phyloP scores from a whole-genome alignment of 1,284 basidiomycete species.

The Heterobasidion irregulare region DNA sequence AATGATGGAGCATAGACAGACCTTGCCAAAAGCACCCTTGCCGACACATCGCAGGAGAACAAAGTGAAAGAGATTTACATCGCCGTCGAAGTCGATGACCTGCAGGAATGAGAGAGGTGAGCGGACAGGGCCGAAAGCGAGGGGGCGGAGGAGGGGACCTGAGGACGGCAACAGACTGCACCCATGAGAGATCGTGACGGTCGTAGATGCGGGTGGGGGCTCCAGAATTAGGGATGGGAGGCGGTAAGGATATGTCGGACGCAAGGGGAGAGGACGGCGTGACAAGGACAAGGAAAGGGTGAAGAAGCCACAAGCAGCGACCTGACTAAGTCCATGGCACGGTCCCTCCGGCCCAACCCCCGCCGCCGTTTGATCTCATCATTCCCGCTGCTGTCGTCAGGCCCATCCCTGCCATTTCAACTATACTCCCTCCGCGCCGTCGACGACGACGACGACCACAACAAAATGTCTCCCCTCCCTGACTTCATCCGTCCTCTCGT shows the following conservation, averaged over 20 bases:
- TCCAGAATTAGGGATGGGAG: constrained; percentile 9
- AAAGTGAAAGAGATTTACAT: constrained; percentile 97
- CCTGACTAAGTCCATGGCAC: not conserved
- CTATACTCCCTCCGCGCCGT: constrained; percentile 5
- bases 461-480: constrained; percentile 7
- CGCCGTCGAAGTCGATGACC: constrained; percentile 98
- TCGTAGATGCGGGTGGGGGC: constrained; percentile 11
- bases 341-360: not conserved
- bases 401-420: constrained; percentile 4
- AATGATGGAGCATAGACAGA: constrained; percentile 20
- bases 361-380: constrained; percentile 5
- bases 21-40: constrained; percentile 98
- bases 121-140: not conserved
- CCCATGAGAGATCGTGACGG: constrained; percentile 49
- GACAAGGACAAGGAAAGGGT: not conserved
- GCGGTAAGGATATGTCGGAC: constrained; percentile 12
- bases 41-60: constrained; percentile 90
- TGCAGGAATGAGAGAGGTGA: constrained; percentile 23
- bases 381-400: constrained; percentile 29
- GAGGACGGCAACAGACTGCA: constrained; percentile 75
- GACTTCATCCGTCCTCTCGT: constrained; percentile 53
- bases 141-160: constrained; percentile 34
- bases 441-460: not conserved
- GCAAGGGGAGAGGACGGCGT: constrained; percentile 8
- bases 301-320: not conserved